These are phyloP conservation scores for Grigorovia humatica DNA, from an alignment of 805 yeast genomes.

Conservation along the genomic window DNA sequence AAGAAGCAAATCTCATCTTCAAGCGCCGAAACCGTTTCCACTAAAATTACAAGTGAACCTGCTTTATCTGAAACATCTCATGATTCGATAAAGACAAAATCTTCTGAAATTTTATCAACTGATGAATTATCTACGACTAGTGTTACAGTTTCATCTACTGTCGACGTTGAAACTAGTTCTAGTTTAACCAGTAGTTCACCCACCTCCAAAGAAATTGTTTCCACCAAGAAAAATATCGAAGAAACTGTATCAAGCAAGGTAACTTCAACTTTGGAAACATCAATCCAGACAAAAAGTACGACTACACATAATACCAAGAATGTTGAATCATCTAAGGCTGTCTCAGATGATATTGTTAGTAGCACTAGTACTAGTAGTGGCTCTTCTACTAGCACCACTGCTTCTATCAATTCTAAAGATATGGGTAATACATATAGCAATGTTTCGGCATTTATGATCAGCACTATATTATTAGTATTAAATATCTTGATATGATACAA, in stretches of 20 bases:
- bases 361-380: neutral
- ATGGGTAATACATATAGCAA: neutral
- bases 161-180: conserved; percentile 5
- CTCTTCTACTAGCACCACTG: conserved; percentile 1
- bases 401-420: conserved; percentile 1
- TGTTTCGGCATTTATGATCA: neutral
- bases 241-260: too few relatives aligned
- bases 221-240: neutral
- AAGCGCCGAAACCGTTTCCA: conserved; percentile 3
- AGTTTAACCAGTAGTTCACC: neutral
- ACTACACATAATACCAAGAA: neutral
- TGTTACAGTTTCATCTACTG: conserved; percentile 4
- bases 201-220: neutral
- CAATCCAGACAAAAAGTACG: neutral
- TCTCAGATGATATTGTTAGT: too few relatives aligned
- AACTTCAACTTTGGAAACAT: neutral
- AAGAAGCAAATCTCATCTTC: conserved; percentile 3
- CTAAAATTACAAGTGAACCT: neutral
- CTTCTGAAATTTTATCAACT: conserved; percentile 6
- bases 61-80: conserved; percentile 4
- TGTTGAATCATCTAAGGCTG: neutral
- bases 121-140: conserved; percentile 7
- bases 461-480: neutral
- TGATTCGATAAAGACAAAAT: neutral
- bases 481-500: neutral